These are phyloP conservation scores for Alternaria alternata DNA, from an alignment of 2,329 filamentous ascomycete genomes.

Conservation along the genomic window DNA sequence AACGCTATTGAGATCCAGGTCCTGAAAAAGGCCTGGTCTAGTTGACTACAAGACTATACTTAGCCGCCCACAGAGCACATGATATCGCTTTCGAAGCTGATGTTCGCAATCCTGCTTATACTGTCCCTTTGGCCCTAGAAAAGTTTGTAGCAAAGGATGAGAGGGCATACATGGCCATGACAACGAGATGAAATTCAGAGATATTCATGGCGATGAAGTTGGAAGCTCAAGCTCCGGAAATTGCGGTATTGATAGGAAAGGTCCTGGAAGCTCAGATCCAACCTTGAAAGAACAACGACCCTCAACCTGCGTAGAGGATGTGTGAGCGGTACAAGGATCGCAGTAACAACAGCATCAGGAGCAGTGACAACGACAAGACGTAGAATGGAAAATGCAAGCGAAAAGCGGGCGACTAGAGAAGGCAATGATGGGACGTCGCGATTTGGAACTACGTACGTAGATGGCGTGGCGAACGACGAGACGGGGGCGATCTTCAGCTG, in stretches of 20 bases:
- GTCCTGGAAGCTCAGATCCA: no score
- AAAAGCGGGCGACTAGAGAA: background rate
- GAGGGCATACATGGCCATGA: conserved; percentile 3
- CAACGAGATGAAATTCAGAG: background rate
- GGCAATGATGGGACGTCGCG: background rate
- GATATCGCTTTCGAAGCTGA: no score
- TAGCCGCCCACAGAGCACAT: no score
- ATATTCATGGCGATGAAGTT: background rate
- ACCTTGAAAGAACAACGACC: background rate
- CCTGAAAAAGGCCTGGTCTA: no score
- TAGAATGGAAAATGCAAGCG: background rate
- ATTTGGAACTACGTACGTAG: background rate
- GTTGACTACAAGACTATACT: no score
- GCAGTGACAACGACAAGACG: background rate
- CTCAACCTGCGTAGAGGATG: background rate
- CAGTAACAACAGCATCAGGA: background rate
- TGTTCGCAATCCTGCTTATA: no score
- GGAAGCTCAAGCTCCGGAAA: background rate
- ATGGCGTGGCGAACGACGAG: background rate
- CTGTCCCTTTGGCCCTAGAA: no score
- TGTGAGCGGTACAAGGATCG: background rate
- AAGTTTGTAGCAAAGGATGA: background rate
- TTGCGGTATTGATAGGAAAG: background rate
- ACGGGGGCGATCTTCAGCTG: background rate
- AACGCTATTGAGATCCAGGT: no score